A percentile compares a stretch with the other conserved stretches of the same genome.
These are phyloP conservation scores for Xylaria sp. DNA, from an alignment of 2,329 filamentous ascomycete species.

Conservation along the genomic window DNA sequence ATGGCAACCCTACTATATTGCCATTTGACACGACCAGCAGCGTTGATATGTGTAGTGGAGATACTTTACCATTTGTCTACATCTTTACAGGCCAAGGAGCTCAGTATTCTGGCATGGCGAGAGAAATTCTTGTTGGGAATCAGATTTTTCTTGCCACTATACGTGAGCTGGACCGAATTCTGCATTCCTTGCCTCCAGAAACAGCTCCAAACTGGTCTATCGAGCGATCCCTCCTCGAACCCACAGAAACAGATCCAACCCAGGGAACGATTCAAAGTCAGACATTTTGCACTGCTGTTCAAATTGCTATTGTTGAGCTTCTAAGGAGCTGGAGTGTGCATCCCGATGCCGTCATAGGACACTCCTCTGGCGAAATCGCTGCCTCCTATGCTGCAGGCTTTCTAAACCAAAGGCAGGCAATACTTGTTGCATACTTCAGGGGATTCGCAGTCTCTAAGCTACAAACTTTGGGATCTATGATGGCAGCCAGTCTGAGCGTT, in stretches of 20 bases:
- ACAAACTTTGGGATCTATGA: constrained; percentile 29
- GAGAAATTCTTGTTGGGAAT: constrained; percentile 33
- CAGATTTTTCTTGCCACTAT: constrained; percentile 29
- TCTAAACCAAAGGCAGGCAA: constrained; percentile 27
- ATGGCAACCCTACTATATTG: too few species aligned
- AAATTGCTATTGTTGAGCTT: constrained; percentile 30
- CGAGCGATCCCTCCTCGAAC: constrained; percentile 12
- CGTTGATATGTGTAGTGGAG: not conserved
- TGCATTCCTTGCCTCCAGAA: too few species aligned
- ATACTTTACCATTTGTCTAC: constrained; percentile 19
- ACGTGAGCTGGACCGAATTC: constrained; percentile 15
- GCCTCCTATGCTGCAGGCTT: constrained; percentile 48
- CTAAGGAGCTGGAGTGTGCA: constrained; percentile 22
- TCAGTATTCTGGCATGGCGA: constrained; percentile 41
- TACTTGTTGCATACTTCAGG: constrained; percentile 31
- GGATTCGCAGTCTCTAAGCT: constrained; percentile 19
- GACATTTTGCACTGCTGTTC: constrained; percentile 34
- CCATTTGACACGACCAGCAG: not conserved
- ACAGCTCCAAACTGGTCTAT: constrained; percentile 30
- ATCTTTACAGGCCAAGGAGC: constrained; percentile 42
- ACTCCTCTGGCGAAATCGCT: constrained; percentile 48
- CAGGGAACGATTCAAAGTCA: constrained; percentile 27
- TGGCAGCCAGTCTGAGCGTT: constrained; percentile 25
- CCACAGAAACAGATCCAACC: not conserved
- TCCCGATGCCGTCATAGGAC: constrained; percentile 27